These are phyloP conservation scores for Dryadomyces quercus-mongolicae DNA, from an alignment of 2,329 filamentous ascomycete genomes.

Conservation along the genomic window DNA sequence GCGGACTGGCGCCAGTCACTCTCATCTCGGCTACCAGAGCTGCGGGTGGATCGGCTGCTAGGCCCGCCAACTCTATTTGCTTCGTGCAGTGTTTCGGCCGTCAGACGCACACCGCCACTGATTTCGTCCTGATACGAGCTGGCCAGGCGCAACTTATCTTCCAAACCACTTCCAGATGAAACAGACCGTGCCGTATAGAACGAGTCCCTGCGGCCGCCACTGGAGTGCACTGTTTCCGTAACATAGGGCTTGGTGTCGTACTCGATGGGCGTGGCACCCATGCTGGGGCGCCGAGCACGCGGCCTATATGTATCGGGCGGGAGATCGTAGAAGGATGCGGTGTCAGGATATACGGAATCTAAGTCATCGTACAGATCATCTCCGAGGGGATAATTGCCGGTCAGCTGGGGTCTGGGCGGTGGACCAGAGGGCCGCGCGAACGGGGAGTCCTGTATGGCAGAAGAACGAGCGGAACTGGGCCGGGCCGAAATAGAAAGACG, in stretches of 20 bases:
- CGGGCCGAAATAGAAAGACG: constrained; percentile 37
- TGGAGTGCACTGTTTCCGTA: constrained; percentile 19
- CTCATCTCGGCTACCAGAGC: constrained; percentile 48
- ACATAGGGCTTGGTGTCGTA: constrained; percentile 28
- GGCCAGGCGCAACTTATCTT: constrained; percentile 31
- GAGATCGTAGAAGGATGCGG: constrained; percentile 17
- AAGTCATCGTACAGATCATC: constrained; percentile 26
- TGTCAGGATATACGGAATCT: constrained; percentile 23
- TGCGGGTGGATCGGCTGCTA: constrained; percentile 45
- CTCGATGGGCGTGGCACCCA: constrained; percentile 14
- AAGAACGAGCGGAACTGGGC: constrained; percentile 29
- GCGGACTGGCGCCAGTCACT: constrained; percentile 51
- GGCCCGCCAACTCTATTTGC: constrained; percentile 33
- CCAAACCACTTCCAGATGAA: constrained; percentile 21
- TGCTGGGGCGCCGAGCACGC: constrained; percentile 20
- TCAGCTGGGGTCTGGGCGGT: constrained; percentile 6
- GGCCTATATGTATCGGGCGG: constrained; percentile 1
- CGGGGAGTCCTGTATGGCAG: constrained; percentile 14
- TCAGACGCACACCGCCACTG: constrained; percentile 34
- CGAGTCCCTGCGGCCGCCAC: constrained; percentile 25
- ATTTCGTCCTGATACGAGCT: constrained; percentile 41
- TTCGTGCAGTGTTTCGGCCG: constrained; percentile 42
- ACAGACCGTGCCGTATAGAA: constrained; percentile 24
- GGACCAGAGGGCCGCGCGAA: constrained; percentile 17
- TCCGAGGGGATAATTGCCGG: constrained; percentile 17